Conservation (phyloP, 495 filamentous ascomycete genomes). For the Hypoxylon fragiforme region DNA sequence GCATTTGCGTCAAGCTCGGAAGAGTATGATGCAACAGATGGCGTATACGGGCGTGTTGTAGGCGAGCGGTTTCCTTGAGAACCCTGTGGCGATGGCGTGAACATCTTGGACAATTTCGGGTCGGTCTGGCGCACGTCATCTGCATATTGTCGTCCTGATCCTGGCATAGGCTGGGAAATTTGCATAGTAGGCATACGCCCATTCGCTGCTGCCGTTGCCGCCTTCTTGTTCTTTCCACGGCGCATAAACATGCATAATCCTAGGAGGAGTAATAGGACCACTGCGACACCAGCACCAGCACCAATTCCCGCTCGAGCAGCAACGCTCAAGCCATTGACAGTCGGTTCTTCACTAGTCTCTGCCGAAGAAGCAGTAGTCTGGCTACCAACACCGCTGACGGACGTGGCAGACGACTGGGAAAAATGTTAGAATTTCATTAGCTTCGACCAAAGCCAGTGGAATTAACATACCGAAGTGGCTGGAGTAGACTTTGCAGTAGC, state of each 20-base stretch:
- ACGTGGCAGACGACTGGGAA: constrained; percentile 9
- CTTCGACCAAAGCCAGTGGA: neutral
- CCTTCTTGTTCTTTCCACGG: constrained; percentile 32
- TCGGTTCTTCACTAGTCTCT: constrained; percentile 4
- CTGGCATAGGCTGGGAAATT: constrained; percentile 49
- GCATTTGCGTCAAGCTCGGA: constrained; percentile 46
- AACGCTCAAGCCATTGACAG: constrained; percentile 28
- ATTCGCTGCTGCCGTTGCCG: constrained; percentile 6
- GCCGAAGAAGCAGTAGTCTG: constrained; percentile 20
- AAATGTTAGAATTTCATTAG: constrained; percentile 6
- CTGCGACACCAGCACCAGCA: constrained; percentile 43
- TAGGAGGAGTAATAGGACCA: constrained; percentile 35
- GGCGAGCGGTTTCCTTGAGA: constrained; percentile 3
- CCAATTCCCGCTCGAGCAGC: constrained; percentile 51
- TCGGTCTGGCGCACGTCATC: constrained; percentile 26
- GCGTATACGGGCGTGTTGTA: constrained; percentile 18
- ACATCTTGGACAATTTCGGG: constrained; percentile 16
- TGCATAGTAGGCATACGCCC: constrained; percentile 31
- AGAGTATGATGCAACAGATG: constrained; percentile 26
- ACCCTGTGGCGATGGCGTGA: constrained; percentile 7
- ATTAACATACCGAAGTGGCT: constrained; percentile 9
- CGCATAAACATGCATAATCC: constrained; percentile 37
- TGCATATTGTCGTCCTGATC: constrained; percentile 41
- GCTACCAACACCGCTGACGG: constrained; percentile 10
- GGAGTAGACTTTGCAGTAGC: constrained; percentile 18